Base-by-base conservation (phyloP, 2,329 filamentous ascomycete genomes). In the Onygenales sp. region DNA sequence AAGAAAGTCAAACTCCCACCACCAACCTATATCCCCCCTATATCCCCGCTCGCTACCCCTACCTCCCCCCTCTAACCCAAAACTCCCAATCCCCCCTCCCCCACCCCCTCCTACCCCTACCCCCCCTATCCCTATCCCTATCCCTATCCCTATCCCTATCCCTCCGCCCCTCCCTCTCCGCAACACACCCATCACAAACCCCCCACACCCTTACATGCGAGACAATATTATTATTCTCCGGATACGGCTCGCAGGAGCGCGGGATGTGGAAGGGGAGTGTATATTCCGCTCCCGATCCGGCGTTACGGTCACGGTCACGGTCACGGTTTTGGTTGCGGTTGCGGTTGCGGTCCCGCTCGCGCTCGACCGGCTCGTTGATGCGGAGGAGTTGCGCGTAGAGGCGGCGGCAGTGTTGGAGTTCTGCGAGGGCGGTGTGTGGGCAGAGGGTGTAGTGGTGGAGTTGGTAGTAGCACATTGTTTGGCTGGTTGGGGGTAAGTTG, bases 391-490 rank as follows among this genome's bases (percentile, higher is more conserved):
- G 61, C n/a, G 43, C 10, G 9, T 61, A 51, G 7, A 64, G 49
- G 4, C 51, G 11, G 3, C 17, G 46, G 56, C 68, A 70, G 57
- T 65, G 61, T 6, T 53, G 21, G 35, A 56, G 39, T 2, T 66
- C 54, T 5, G 59, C 42, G 44, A 63, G 61, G 38, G 50, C 52
- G 3, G 50, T 57, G 21, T 27, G 21, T 27, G 21, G 21, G 21
- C 21, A 27, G 2, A 41, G 17, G n/a, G 46, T 39, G 35, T 38
- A 49, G 33, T 38, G 46, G 35, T 13, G 38, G 50, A 69, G 66
- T 8, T 54, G 50, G 53, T 65, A 67, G 10, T 58, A 52, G 45
- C 67, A 69, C 67, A 69, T 69, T 27, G 14, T 60, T 44, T 11
- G n/a, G 48, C 50, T 49, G 7, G 35, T 39, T 50, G n/a, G 14